Evolutionary conservation across 257 asterid species (phyloP).

Genomic region (Solanum tacnaense): DNA sequence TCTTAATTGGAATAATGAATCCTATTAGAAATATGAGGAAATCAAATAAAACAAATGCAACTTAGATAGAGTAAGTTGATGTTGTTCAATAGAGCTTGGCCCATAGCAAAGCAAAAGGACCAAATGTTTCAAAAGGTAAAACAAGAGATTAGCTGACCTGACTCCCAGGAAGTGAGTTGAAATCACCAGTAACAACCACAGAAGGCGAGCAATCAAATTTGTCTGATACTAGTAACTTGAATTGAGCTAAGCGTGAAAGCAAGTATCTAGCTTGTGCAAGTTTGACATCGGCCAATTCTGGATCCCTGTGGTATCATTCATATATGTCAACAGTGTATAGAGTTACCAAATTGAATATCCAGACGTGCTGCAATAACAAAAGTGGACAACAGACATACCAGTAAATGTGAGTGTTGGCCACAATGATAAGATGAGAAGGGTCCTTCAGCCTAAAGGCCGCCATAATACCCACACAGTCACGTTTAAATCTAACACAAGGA

Average conservation of each 20-base stretch:
- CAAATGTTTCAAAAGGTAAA: neutral
- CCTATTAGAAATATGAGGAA: neutral
- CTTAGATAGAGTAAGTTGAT: neutral
- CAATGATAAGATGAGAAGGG: slow-evolving; percentile 45
- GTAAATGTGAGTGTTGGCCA: slow-evolving; percentile 79
- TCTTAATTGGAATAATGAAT: neutral
- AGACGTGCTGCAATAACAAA: neutral
- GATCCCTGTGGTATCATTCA: slow-evolving; percentile 51
- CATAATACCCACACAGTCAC: slow-evolving; percentile 90
- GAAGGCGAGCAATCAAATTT: slow-evolving; percentile 58
- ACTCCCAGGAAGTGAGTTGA: slow-evolving; percentile 81
- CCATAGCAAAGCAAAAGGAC: neutral
- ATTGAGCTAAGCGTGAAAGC: slow-evolving; percentile 60
- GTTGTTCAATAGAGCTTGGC: neutral
- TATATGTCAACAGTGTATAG: neutral
- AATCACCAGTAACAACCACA: slow-evolving; percentile 68
- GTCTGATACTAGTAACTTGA: slow-evolving; percentile 41
- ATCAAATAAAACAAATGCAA: neutral
- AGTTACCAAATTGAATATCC: neutral
- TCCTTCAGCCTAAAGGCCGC: slow-evolving; percentile 69
- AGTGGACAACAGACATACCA: slow-evolving; percentile 34
- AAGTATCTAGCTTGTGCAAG: slow-evolving; percentile 80
- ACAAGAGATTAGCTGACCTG: slow-evolving; percentile 30
- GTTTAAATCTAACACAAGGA: slow-evolving; percentile 78
- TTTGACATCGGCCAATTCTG: slow-evolving; percentile 82